Conservation (phyloP, 2,329 filamentous ascomycete species). For the Aspergillus pseudotamarii region DNA sequence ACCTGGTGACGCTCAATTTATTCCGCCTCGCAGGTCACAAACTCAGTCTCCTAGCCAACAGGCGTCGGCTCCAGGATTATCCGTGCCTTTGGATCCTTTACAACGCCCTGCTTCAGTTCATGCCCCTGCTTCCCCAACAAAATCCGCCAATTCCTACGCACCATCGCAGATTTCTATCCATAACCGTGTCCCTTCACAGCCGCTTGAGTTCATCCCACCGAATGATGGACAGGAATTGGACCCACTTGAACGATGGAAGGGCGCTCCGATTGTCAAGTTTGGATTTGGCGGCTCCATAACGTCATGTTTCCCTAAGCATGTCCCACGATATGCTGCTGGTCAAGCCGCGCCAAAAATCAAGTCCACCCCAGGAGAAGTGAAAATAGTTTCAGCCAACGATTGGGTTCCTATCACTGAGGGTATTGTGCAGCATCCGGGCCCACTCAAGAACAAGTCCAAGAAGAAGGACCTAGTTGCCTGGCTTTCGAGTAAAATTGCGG, state of each 20-base stretch:
- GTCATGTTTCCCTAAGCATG: constrained; percentile 84
- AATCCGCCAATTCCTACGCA: constrained; percentile 40
- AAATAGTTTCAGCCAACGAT: constrained; percentile 73
- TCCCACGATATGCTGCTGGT: constrained; percentile 81
- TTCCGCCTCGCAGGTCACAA: constrained; percentile 53
- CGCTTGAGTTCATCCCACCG: constrained; percentile 59
- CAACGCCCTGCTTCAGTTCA: constrained; percentile 59
- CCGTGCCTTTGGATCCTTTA: constrained; percentile 48
- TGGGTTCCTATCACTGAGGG: constrained; percentile 71
- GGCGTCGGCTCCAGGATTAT: constrained; percentile 51
- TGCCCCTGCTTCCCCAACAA: constrained; percentile 46
- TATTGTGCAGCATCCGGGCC: constrained; percentile 82
- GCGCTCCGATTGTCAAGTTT: constrained; percentile 83
- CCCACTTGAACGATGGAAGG: constrained; percentile 86
- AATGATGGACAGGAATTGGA: constrained; percentile 65
- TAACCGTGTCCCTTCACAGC: constrained; percentile 49
- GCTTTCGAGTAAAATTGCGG: constrained; percentile 75
- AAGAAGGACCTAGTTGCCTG: constrained; percentile 90
- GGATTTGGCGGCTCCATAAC: constrained; percentile 81
- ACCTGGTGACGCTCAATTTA: constrained; percentile 31
- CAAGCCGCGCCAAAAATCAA: constrained; percentile 75
- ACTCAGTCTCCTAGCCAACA: constrained; percentile 63
- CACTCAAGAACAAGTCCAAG: constrained; percentile 84
- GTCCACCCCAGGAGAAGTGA: constrained; percentile 79
- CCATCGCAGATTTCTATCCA: constrained; percentile 36